Evolutionary conservation across 1,284 basidiomycete species (phyloP), one percentile per base, ranked within the genome.

Genomic region (Cronartium ribicola): DNA sequence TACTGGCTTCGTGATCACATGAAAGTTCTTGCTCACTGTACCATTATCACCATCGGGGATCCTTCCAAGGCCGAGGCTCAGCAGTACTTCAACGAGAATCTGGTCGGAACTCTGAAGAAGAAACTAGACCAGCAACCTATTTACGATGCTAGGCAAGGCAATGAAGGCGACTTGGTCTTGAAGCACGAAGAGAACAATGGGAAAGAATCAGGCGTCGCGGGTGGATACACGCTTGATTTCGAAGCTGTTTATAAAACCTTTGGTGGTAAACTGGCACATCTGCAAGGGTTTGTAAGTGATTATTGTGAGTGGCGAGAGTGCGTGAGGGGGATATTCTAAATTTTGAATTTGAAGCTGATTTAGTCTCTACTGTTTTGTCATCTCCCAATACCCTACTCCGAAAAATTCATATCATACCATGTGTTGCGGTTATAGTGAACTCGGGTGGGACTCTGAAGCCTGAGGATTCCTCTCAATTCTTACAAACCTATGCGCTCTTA

Each of bases 221-320:
- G 17, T 14, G 84, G 83, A 4, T 72, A 80, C 5, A 81, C 83
- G 0, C 81, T 91, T 71, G 84, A 87, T 76, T 92, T 92, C 77
- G 89, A 91, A 68, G 81, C 83, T 55, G 82, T 91, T 59, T 91
- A 87, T 77, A 87, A 88, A 17, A 88, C 88, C 0, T 90, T 91
- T 79, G 90, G 90, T 13, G 90, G 90, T 20, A 90, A 90, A 80
- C 80, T 91, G 59, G 88, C 87, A 0, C 90, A 91, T 79, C 89
- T 90, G 86, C 84, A 87, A 61, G 90, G 91, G 78, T 91, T 70
- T 55, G 68, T 70, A 29, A 37, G 60, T 4, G 68, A 70, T 64
- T 70, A 70, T 41, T 48, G 68, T 70, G 51, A 63, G 61, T 22
- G 59, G 14, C 46, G 20, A 36, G n/a, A 48, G 41, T 14, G 8